These are phyloP conservation scores for Vitis hybrid DNA, from an alignment of 177 flowering plant species.

Conservation along the genomic window DNA sequence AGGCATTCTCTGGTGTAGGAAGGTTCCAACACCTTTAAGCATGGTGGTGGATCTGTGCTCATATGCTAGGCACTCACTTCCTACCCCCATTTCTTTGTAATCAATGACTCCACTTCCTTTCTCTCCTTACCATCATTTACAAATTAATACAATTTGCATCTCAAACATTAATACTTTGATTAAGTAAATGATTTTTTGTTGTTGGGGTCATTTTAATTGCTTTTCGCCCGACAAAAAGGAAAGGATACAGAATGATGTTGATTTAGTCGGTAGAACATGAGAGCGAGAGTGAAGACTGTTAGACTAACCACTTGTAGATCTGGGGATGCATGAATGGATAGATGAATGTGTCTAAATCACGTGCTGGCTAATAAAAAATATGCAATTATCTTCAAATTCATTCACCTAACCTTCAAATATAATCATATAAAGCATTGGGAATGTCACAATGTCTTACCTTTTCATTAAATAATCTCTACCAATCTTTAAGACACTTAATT, in stretches of 20 bases:
- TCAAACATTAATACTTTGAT: background rate
- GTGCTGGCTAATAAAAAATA: constrained; percentile 7
- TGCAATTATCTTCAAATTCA: background rate
- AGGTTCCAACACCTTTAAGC: background rate
- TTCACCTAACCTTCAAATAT: constrained; percentile 1
- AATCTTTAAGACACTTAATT: no score
- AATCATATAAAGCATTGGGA: constrained; percentile 11
- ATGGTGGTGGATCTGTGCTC: background rate
- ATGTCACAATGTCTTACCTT: constrained; percentile 12
- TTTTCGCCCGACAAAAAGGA: constrained; percentile 5
- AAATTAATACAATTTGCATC: no score
- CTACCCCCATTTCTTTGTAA: no score
- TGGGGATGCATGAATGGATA: background rate
- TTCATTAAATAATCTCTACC: background rate
- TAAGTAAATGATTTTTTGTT: background rate
- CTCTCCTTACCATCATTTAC: no score
- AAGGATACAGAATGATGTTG: background rate
- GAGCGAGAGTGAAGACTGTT: no score
- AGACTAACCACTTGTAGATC: no score
- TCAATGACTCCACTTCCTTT: no score
- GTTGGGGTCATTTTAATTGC: background rate
- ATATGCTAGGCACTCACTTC: no score
- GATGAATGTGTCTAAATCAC: constrained; percentile 3
- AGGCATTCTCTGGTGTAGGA: no score
- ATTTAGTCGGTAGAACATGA: no score